Conservation (phyloP, 2,329 filamentous ascomycete genomes). For the Pleomassaria siparia region DNA sequence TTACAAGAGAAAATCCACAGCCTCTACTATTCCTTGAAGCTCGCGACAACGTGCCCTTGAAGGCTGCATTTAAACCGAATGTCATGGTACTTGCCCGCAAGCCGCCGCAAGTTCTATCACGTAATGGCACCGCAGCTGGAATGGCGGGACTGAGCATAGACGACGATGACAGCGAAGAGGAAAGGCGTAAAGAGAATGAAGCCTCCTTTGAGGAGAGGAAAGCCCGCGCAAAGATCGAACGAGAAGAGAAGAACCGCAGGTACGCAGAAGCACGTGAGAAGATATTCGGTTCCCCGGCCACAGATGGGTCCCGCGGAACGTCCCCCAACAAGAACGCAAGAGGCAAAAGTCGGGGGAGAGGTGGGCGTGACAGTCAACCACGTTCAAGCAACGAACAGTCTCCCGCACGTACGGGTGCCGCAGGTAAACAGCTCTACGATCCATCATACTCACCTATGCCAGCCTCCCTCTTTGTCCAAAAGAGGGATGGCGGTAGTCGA, state of each 20-base stretch:
- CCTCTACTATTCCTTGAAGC: conserved; percentile 75
- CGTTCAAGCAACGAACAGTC: conserved; percentile 42
- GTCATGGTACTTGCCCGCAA: conserved; percentile 86
- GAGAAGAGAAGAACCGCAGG: conserved; percentile 84
- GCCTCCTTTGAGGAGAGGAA: conserved; percentile 76
- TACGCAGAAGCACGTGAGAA: conserved; percentile 88
- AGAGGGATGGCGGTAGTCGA: conserved; percentile 46
- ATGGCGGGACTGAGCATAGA: conserved; percentile 49
- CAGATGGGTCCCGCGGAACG: conserved; percentile 38
- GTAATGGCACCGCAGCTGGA: conserved; percentile 53
- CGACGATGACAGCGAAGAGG: conserved; percentile 66
- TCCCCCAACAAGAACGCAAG: conserved; percentile 35
- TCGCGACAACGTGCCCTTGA: conserved; percentile 63
- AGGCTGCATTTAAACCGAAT: conserved; percentile 74
- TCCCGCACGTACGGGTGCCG: conserved; percentile 29
- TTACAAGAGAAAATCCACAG: conserved; percentile 68
- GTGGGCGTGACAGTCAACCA: conserved; percentile 41
- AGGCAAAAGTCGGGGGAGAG: conserved; percentile 42
- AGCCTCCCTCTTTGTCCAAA: conserved; percentile 52
- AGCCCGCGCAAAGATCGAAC: conserved; percentile 73
- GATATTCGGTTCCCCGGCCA: conserved; percentile 69
- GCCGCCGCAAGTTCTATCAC: conserved; percentile 64
- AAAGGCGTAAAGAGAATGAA: conserved; percentile 60
- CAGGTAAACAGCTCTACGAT: conserved; percentile 71
- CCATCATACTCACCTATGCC: conserved; percentile 70